Evolutionary conservation across 495 filamentous ascomycete genomes (phyloP).

Genomic region (Penicillium egyptiacum): DNA sequence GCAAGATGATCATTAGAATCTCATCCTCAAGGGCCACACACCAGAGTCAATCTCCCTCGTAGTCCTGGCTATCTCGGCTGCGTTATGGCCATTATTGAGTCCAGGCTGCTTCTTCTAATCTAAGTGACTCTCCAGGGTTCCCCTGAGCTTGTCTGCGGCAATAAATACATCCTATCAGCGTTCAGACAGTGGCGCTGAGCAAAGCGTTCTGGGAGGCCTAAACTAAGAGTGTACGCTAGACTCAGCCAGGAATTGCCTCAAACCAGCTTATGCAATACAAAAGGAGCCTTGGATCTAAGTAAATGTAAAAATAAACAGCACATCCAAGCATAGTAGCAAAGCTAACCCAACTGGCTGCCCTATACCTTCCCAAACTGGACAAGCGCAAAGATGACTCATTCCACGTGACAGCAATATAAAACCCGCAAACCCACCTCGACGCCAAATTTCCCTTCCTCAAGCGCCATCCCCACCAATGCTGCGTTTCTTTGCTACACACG

Average conservation of each 20-base stretch:
- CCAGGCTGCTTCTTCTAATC: no score
- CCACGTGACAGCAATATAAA: conserved; percentile 13
- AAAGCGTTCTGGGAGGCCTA: neutral
- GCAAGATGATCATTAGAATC: no score
- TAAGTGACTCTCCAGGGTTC: no score
- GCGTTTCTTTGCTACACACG: conserved; percentile 99
- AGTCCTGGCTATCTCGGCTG: no score
- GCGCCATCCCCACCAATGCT: conserved; percentile 94
- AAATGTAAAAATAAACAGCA: neutral
- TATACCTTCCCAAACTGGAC: conserved; percentile 4
- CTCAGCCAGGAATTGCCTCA: neutral
- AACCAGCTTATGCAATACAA: neutral
- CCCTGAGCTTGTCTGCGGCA: no score
- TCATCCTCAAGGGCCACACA: no score
- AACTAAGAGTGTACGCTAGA: neutral
- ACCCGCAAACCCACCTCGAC: conserved; percentile 16
- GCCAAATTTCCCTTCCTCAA: conserved; percentile 54
- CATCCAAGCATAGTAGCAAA: neutral
- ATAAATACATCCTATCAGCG: neutral
- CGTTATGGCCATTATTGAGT: no score
- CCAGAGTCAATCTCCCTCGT: no score
- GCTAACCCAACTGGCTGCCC: neutral
- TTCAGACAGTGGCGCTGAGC: neutral
- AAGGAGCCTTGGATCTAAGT: neutral
- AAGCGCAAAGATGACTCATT: conserved; percentile 18